Percentiles rank a stretch among this genome's conserved stretches.
phyloP scores from a whole-genome alignment of 1,139 yeast species.

The Kodamaea arcana region DNA sequence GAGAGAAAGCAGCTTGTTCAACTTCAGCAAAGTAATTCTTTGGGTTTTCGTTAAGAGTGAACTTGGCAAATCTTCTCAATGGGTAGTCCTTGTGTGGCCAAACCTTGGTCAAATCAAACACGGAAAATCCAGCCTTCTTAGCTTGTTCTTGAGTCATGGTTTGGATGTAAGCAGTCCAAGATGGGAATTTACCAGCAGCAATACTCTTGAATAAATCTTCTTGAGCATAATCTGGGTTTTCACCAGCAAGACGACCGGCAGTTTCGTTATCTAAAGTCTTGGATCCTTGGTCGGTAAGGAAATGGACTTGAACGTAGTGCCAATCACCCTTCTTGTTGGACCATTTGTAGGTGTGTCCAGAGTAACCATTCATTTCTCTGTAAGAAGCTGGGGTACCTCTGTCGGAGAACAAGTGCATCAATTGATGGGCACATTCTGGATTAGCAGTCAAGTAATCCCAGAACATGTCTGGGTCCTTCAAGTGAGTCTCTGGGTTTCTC shows the following conservation, averaged over 20 bases:
- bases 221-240: conserved; percentile 61
- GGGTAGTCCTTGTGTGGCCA: conserved; percentile 82
- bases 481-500: conserved; percentile 71
- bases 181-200: conserved; percentile 56
- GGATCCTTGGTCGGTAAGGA: conserved; percentile 59
- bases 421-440: conserved; percentile 34
- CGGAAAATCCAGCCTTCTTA: conserved; percentile 50
- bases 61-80: conserved; percentile 67
- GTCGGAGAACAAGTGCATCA: conserved; percentile 30
- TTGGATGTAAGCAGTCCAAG: conserved; percentile 66
- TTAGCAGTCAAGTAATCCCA: conserved; percentile 71
- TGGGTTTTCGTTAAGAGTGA: conserved; percentile 68
- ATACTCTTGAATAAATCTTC: conserved; percentile 56
- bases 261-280: conserved; percentile 54
- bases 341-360: conserved; percentile 76
- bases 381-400: conserved; percentile 68
- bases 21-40: conserved; percentile 77
- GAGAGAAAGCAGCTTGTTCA: conserved; percentile 80
- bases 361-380: conserved; percentile 69
- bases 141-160: conserved; percentile 73
- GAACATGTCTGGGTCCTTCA: conserved; percentile 72
- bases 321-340: conserved; percentile 59
- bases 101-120: conserved; percentile 71
- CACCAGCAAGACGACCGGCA: conserved; percentile 52
- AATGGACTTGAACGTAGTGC: conserved; percentile 66